Percentiles rank a stretch among this genome's conserved stretches.
These are phyloP conservation scores for Stropharia rugosoannulata DNA, from an alignment of 768 basidiomycete species.

Conservation along the genomic window DNA sequence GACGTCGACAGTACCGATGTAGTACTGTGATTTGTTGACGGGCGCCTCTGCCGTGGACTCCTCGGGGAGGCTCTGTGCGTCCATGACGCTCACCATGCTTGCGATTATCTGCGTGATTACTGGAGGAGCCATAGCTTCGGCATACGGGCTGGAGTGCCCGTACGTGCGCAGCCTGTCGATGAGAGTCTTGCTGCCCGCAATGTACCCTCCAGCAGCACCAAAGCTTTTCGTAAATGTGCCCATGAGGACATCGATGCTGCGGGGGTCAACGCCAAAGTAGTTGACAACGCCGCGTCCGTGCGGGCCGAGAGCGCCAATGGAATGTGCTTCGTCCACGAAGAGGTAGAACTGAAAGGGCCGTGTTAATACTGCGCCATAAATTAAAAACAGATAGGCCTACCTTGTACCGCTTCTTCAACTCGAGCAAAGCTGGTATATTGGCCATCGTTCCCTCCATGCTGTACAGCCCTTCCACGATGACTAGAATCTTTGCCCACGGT, in stretches of 20 bases:
- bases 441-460: conserved; percentile 98
- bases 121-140: conserved; percentile 88
- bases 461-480: conserved; percentile 94
- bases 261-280: conserved; percentile 86
- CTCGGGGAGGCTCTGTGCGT: conserved; percentile 42
- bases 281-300: conserved; percentile 94
- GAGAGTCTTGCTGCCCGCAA: conserved; percentile 78
- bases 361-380: neutral
- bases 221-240: conserved; percentile 98
- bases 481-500: conserved; percentile 98
- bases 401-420: conserved; percentile 94
- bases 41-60: conserved; percentile 28
- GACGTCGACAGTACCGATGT: conserved; percentile 71
- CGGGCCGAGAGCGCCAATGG: conserved; percentile 93
- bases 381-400: conserved; percentile 37
- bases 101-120: conserved; percentile 92
- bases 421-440: conserved; percentile 78
- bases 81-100: conserved; percentile 97
- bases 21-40: conserved; percentile 23
- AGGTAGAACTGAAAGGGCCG: conserved; percentile 79
- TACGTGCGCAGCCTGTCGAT: conserved; percentile 81
- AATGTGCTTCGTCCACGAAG: conserved; percentile 97
- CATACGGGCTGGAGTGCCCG: conserved; percentile 82
- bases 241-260: conserved; percentile 90
- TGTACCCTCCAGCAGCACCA: conserved; percentile 93